These are phyloP conservation scores for Harringtonia aguacate DNA, from an alignment of 2,329 filamentous ascomycete species.

Conservation along the genomic window DNA sequence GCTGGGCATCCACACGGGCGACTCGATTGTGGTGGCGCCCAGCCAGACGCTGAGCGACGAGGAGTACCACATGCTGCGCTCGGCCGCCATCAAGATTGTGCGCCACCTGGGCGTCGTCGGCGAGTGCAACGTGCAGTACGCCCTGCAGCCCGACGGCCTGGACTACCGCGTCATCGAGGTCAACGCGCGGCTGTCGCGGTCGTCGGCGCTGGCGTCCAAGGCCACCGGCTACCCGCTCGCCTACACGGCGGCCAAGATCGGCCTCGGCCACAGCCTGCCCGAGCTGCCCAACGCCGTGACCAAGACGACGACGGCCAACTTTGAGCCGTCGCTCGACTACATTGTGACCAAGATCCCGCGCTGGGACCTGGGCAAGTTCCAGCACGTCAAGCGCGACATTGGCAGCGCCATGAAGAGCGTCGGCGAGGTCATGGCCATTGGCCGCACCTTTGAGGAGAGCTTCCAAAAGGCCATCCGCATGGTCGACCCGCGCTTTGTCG, in stretches of 20 bases:
- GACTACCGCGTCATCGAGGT: slow-evolving; percentile 99
- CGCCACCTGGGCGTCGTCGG: slow-evolving; percentile 93
- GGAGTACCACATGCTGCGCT: slow-evolving; percentile 98
- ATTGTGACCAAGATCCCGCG: slow-evolving; percentile 97
- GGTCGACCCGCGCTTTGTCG: slow-evolving; percentile 83
- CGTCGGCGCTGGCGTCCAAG: slow-evolving; percentile 93
- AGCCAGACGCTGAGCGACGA: slow-evolving; percentile 96
- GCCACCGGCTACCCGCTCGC: slow-evolving; percentile 95
- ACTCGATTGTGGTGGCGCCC: slow-evolving; percentile 96
- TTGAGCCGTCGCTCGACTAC: slow-evolving; percentile 94
- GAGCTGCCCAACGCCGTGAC: slow-evolving; percentile 97
- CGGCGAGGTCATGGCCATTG: slow-evolving; percentile 98
- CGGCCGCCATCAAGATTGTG: slow-evolving; percentile 95
- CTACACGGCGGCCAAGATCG: slow-evolving; percentile 97
- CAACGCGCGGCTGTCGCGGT: slow-evolving; percentile 95
- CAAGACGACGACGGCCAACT: slow-evolving; percentile 97
- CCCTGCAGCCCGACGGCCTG: slow-evolving; percentile 87
- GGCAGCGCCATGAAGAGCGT: slow-evolving; percentile 99
- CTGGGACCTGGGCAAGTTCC: slow-evolving; percentile 98
- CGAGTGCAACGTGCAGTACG: slow-evolving; percentile 98
- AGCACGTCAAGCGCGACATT: slow-evolving; percentile 95
- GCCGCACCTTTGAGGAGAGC: slow-evolving; percentile 95
- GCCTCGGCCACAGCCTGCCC: slow-evolving; percentile 86
- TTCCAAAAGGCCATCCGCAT: slow-evolving; percentile 98
- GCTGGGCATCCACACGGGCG: slow-evolving; percentile 92